Conservation (phyloP, 306 rosid genomes). For the Inga laurina region DNA sequence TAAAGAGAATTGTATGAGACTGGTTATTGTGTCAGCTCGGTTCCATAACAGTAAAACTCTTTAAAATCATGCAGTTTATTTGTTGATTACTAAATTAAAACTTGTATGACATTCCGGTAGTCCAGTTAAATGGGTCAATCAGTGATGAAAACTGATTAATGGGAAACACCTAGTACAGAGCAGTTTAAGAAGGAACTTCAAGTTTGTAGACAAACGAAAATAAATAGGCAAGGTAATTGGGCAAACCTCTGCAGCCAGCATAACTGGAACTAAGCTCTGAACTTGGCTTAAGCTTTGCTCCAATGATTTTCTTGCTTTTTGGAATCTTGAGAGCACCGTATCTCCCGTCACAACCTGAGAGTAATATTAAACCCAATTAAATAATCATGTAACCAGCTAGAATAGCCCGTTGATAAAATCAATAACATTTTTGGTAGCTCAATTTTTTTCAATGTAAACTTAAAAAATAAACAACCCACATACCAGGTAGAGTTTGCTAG, state of each 20-base stretch:
- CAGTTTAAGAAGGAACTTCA: neutral
- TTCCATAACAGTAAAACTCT: neutral
- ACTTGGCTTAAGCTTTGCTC: constrained; percentile 63
- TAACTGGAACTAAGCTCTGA: constrained; percentile 66
- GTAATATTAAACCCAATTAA: constrained; percentile 26
- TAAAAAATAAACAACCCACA: constrained; percentile 32
- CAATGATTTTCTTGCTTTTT: constrained; percentile 48
- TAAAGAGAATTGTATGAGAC: neutral
- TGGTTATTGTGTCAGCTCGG: constrained; percentile 7
- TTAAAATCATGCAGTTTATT: constrained; percentile 15
- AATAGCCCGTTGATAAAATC: constrained; percentile 20
- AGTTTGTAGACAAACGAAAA: constrained; percentile 3
- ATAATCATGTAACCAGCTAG: constrained; percentile 15
- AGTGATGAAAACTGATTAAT: neutral
- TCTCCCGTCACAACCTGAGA: constrained; percentile 79
- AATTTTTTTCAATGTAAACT: neutral
- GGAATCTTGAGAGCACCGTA: constrained; percentile 53
- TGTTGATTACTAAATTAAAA: neutral
- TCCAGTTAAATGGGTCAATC: neutral
- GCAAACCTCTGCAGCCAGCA: constrained; percentile 74
- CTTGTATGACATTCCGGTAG: neutral
- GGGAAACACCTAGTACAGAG: constrained; percentile 11
- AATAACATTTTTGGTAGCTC: constrained; percentile 6
- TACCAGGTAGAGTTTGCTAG: constrained; percentile 90
- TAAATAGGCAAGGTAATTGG: constrained; percentile 17